Evolutionary conservation across 116 monocot genomes (phyloP), one percentile per base, ranked within the genome.

Genomic region (Posidonia oceanica): DNA sequence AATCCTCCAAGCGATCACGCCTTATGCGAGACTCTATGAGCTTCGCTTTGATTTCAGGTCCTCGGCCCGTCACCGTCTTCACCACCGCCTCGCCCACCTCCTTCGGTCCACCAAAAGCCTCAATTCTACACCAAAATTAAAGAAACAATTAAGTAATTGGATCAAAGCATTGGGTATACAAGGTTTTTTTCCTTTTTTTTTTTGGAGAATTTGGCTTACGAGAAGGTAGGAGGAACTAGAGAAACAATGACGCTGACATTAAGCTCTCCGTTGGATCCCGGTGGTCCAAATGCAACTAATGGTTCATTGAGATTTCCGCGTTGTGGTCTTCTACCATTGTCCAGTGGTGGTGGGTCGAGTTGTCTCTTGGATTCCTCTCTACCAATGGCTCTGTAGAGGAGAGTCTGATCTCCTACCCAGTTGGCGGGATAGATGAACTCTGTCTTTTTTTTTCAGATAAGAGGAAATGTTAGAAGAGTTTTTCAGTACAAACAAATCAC

Each of bases 211-310:
- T 40, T 29, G 57, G 72, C 78, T 20, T 82, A 94, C 94, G 80
- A 84, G 86, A 95, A 95, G 55, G 83, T 82, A 20, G 37, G 81
- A n/a, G 95, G 72, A 17, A 95, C 91, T 4, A 82, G 61, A 20
- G 91, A 87, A 39, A 91, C 88, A 23, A 95, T 83, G 76, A 95
- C 88, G 75, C 91, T 91, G 72, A 91, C 95, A 56, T 95, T 95
- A 75, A 95, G 88, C 79, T 91, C 91, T 5, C 91, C 88, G 8
- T 69, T 82, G 58, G 95, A 86, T 5, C 95, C 95, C 0, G 91
- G 91, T 5, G 91, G 95, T 0, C 91, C 95, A 52, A 91, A 91
- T 3, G 95, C 91, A 4, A 80, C 83, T 3, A 75, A 79, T n/a
- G 95, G 95, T 13, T 91, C 91, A 44, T 66, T 80, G 1, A 74